phyloP scores from a whole-genome alignment of 768 basidiomycete genomes.

The Lactarius psammicola region DNA sequence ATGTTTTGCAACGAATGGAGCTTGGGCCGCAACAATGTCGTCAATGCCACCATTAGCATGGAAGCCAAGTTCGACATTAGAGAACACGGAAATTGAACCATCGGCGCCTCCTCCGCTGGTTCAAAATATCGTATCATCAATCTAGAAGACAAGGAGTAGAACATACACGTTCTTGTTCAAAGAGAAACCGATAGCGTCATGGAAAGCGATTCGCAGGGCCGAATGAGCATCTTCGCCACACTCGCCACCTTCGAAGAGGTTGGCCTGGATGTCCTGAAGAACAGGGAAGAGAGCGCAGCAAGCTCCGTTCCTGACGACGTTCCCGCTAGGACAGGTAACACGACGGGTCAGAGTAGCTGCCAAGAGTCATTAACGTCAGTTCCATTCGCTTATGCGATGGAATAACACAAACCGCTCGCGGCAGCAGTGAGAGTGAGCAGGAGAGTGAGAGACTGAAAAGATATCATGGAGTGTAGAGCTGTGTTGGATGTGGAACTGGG shows the following conservation, averaged over 20 bases:
- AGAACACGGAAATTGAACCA: constrained; percentile 30
- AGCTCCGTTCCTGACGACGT: neutral
- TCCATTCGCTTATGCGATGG: neutral
- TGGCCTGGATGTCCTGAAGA: constrained; percentile 35
- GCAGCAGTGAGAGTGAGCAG: constrained; percentile 22
- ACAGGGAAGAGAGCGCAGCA: neutral
- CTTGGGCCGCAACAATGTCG: constrained; percentile 32
- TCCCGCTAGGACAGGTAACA: neutral
- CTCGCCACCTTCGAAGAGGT: constrained; percentile 33
- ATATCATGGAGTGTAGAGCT: constrained; percentile 25
- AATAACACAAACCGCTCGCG: constrained; percentile 18
- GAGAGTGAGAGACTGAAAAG: constrained; percentile 30
- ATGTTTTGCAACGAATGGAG: constrained; percentile 38
- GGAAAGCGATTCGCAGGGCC: constrained; percentile 34
- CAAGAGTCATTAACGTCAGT: neutral
- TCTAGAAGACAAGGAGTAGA: neutral
- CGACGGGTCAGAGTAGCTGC: neutral
- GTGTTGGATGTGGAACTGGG: neutral
- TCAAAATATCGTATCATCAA: neutral
- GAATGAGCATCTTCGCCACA: constrained; percentile 38
- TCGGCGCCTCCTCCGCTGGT: constrained; percentile 31
- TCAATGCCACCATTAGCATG: constrained; percentile 29
- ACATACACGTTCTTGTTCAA: neutral
- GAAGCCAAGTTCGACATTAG: constrained; percentile 1
- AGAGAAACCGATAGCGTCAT: constrained; percentile 32